Evolutionary conservation across 768 basidiomycete species (phyloP).

Genomic region (Peribolospora baueri): DNA sequence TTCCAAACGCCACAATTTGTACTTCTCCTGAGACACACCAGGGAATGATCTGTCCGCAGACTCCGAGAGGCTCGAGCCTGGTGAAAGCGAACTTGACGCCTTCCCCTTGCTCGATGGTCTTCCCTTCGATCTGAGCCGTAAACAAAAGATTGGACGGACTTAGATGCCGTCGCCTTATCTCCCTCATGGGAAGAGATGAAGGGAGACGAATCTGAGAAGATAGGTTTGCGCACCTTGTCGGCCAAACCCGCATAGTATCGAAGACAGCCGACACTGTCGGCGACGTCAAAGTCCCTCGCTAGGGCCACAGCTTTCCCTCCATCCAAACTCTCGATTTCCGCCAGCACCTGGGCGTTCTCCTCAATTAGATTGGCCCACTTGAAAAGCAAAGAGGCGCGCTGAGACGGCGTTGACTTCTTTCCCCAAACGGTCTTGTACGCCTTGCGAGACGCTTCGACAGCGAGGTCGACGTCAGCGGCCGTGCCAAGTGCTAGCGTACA

Average conservation of each 20-base stretch:
- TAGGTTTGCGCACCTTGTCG: background rate
- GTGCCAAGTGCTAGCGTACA: slow-evolving; percentile 28
- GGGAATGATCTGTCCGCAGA: slow-evolving; percentile 50
- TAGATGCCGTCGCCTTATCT: background rate
- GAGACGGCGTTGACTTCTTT: slow-evolving; percentile 33
- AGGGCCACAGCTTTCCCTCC: slow-evolving; percentile 50
- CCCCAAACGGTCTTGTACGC: slow-evolving; percentile 78
- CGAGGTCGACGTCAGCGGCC: slow-evolving; percentile 50
- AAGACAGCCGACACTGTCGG: slow-evolving; percentile 7
- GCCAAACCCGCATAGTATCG: slow-evolving; percentile 85
- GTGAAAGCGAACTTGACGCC: slow-evolving; percentile 63
- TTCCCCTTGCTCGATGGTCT: slow-evolving; percentile 53
- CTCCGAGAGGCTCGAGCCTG: slow-evolving; percentile 73
- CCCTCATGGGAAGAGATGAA: too few species aligned
- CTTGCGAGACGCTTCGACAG: slow-evolving; percentile 55
- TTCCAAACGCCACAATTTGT: background rate
- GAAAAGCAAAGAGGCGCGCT: slow-evolving; percentile 55
- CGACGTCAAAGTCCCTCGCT: slow-evolving; percentile 8
- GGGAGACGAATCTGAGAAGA: too few species aligned
- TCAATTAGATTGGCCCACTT: slow-evolving; percentile 79
- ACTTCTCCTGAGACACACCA: slow-evolving; percentile 8
- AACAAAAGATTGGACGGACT: background rate
- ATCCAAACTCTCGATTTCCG: slow-evolving; percentile 62
- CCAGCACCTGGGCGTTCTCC: slow-evolving; percentile 52
- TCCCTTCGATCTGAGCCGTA: slow-evolving; percentile 45